These are phyloP conservation scores for Glycine tomentella DNA, from an alignment of 306 rosid species.

Conservation along the genomic window DNA sequence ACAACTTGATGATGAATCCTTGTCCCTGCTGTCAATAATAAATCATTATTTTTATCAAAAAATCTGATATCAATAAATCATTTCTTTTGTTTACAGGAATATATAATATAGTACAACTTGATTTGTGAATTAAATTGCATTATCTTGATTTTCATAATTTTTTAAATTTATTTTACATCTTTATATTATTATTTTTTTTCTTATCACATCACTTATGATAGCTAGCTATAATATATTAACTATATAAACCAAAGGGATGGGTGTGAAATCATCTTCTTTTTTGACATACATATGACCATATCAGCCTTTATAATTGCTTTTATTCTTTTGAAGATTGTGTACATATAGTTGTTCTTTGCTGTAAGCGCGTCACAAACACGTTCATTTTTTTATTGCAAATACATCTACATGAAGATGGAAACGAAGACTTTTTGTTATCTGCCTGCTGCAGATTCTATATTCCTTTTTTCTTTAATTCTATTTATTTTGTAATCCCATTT, in stretches of 20 bases:
- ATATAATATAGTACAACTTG: constrained; percentile 13
- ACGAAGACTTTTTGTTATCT: constrained; percentile 39
- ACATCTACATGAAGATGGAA: constrained; percentile 23
- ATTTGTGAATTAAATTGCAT: background rate
- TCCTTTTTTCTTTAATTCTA: constrained; percentile 25
- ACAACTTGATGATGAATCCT: constrained; percentile 34
- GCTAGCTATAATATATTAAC: background rate
- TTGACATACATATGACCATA: background rate
- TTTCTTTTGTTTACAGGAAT: background rate
- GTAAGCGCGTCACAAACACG: constrained; percentile 48
- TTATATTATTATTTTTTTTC: background rate
- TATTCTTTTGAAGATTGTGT: constrained; percentile 41
- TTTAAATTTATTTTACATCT: background rate
- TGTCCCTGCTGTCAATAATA: constrained; percentile 4
- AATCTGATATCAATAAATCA: background rate
- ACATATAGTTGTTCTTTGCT: constrained; percentile 7
- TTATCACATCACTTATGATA: background rate
- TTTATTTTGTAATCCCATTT: background rate
- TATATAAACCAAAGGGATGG: background rate
- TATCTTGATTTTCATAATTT: background rate
- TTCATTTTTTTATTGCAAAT: constrained; percentile 1
- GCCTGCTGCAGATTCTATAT: constrained; percentile 34
- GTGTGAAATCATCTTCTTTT: constrained; percentile 14
- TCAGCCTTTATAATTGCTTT: constrained; percentile 21
- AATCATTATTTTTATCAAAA: no score